Conservation (phyloP, 371 early-diverging fungal genomes). For the Lichtheimia corymbifera region DNA sequence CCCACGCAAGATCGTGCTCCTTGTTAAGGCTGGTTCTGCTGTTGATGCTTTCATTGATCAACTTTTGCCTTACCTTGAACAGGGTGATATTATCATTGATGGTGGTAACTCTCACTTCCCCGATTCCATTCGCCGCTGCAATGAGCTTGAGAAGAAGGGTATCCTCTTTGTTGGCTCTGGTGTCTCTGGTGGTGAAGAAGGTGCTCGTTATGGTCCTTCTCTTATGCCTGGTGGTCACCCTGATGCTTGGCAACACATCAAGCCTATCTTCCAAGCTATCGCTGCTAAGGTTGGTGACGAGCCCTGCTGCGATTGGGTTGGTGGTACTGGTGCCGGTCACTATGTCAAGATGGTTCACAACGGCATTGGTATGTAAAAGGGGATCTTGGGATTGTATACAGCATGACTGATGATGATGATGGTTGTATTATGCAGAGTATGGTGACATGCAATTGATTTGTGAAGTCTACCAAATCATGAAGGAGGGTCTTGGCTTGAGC, state of each 20-base stretch:
- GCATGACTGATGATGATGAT: neutral
- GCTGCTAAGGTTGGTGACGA: constrained; percentile 89
- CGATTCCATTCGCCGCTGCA: constrained; percentile 92
- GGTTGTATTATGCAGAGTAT: constrained; percentile 70
- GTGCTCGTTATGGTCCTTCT: constrained; percentile 98
- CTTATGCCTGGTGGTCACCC: constrained; percentile 98
- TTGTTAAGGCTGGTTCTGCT: constrained; percentile 96
- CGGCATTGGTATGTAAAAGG: constrained; percentile 74
- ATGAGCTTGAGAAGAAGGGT: constrained; percentile 85
- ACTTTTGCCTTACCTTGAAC: constrained; percentile 81
- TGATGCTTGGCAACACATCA: constrained; percentile 91
- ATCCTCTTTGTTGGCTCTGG: constrained; percentile 97
- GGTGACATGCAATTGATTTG: constrained; percentile 99
- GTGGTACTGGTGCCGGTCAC: constrained; percentile 98
- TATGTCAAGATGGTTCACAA: constrained; percentile 99
- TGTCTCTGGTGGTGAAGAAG: constrained; percentile 99
- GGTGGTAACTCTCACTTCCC: constrained; percentile 99
- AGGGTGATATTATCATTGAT: constrained; percentile 98
- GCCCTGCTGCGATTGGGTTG: constrained; percentile 99
- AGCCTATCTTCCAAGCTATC: constrained; percentile 95
- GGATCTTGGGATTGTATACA: neutral
- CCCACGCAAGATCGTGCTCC: constrained; percentile 95
- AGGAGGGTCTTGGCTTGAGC: constrained; percentile 76
- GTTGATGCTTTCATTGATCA: constrained; percentile 96
- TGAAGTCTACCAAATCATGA: constrained; percentile 95